Evolutionary conservation across 495 filamentous ascomycete genomes (phyloP).

Genomic region (Talaromyces stipitatus): DNA sequence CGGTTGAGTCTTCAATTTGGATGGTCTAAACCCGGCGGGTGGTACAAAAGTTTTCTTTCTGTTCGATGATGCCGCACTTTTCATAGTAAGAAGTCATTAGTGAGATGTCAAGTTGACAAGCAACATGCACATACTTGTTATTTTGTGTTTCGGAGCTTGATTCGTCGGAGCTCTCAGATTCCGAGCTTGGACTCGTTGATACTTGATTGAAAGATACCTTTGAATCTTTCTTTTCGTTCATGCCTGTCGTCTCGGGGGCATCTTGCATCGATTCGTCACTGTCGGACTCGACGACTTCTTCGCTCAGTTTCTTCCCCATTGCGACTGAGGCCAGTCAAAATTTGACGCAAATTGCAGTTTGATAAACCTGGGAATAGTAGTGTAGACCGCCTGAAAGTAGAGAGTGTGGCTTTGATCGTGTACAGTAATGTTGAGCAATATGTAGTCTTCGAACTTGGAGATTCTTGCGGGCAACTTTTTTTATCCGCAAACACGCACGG

Average conservation of each 20-base stretch:
- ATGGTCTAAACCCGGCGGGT: conserved; percentile 32
- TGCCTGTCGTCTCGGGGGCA: neutral
- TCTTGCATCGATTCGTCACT: conserved; percentile 5
- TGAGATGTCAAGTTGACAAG: neutral
- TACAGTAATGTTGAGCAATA: neutral
- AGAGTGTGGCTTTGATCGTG: neutral
- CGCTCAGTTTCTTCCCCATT: conserved; percentile 7
- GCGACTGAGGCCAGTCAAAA: neutral
- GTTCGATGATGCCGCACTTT: conserved; percentile 9
- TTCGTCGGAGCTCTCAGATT: conserved; percentile 18
- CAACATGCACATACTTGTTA: neutral
- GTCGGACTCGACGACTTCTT: conserved; percentile 4
- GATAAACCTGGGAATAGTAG: neutral
- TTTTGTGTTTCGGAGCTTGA: conserved; percentile 8
- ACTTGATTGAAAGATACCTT: conserved; percentile 8
- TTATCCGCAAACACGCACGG: conserved; percentile 4
- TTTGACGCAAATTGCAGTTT: neutral
- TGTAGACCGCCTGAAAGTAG: neutral
- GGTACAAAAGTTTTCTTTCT: conserved; percentile 29
- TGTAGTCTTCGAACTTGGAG: neutral
- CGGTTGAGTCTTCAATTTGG: conserved; percentile 25
- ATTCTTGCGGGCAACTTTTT: conserved; percentile 8
- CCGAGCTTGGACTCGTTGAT: conserved; percentile 18
- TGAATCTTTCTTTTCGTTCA: neutral
- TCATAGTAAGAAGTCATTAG: neutral